Conservation (phyloP, 106 monocot species). For the Dioscorea zingiberensis region DNA sequence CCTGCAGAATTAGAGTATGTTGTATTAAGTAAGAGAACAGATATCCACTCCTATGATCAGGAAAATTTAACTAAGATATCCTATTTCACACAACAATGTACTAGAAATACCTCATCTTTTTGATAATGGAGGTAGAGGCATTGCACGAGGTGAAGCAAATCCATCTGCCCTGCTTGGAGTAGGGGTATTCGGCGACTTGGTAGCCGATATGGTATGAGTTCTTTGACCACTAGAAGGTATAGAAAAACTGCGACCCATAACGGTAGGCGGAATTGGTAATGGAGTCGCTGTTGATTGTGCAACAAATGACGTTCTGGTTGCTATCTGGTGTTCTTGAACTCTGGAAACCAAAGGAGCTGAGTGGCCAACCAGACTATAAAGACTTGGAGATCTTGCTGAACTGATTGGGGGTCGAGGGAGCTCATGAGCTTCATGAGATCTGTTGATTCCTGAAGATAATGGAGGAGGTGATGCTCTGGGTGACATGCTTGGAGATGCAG, state of each 20-base stretch:
- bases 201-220: conserved; percentile 6
- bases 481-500: conserved; percentile 22
- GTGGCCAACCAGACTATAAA: conserved; percentile 34
- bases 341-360: conserved; percentile 47
- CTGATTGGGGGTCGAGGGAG: conserved; percentile 53
- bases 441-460: conserved; percentile 40
- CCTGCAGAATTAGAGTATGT: too few species aligned
- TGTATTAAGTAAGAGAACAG: too few species aligned
- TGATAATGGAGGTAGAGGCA: conserved; percentile 7
- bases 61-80: too few species aligned
- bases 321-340: conserved; percentile 11
- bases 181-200: conserved; percentile 9
- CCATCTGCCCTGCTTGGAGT: conserved; percentile 14
- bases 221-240: conserved; percentile 59
- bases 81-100: too few species aligned
- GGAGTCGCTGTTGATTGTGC: conserved; percentile 27
- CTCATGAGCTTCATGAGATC: conserved; percentile 67
- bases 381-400: conserved; percentile 10
- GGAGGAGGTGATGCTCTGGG: conserved; percentile 31
- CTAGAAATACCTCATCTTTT: too few species aligned
- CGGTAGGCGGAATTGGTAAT: conserved; percentile 37
- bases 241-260: conserved; percentile 47
- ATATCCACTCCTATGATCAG: too few species aligned
- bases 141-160: conserved; percentile 23
- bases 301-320: conserved; percentile 10